A percentile compares a stretch with the other conserved stretches of the same genome.
phyloP scores from a whole-genome alignment of 169 alveolate genomes.

The Cyclospora cayetanensis region DNA sequence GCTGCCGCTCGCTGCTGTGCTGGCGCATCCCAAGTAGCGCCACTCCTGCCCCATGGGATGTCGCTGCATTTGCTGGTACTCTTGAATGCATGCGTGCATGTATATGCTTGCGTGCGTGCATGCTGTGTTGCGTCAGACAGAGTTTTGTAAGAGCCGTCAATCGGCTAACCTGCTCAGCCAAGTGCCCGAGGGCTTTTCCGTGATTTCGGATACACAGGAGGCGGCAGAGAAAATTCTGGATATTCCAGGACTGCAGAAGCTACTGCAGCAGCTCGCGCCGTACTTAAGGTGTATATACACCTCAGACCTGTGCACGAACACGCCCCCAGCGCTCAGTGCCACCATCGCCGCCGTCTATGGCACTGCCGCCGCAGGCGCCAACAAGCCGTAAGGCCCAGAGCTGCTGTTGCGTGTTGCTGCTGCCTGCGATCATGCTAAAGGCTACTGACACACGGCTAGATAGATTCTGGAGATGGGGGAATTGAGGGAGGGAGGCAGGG shows the following conservation, averaged over 20 bases:
- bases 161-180: neutral
- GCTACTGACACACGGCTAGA: neutral
- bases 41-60: too few species aligned
- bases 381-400: conserved; percentile 21
- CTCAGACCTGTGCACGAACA: conserved; percentile 19
- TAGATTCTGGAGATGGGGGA: too few species aligned
- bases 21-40: neutral
- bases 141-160: neutral
- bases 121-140: conserved; percentile 15
- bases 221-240: conserved; percentile 3
- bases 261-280: neutral
- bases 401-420: neutral
- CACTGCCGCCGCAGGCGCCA: neutral
- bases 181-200: neutral
- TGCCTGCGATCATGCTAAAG: neutral
- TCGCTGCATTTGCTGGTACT: neutral
- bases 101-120: neutral
- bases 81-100: neutral
- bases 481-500: too few species aligned
- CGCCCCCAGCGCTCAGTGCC: neutral
- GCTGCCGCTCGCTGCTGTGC: too few species aligned
- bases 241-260: neutral
- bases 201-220: neutral
- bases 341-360: conserved; percentile 11
- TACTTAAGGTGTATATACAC: neutral